Conservation (phyloP, 2,329 filamentous ascomycete species). For the Chrysoporthe puriensis region DNA sequence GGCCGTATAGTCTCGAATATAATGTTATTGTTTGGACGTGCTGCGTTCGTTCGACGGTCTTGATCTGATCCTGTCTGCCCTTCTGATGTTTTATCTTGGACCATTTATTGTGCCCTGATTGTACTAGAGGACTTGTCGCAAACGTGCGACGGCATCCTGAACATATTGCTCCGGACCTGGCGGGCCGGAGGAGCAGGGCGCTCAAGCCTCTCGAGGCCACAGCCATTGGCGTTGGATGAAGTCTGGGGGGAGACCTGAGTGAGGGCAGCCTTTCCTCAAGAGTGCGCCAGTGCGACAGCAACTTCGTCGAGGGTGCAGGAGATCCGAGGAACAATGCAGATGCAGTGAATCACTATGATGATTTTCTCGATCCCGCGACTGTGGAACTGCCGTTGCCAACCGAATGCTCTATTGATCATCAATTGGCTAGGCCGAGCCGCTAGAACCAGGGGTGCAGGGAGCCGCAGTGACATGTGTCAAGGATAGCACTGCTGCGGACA, state of each 20-base stretch:
- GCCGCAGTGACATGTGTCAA: conserved; percentile 23
- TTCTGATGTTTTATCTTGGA: conserved; percentile 97
- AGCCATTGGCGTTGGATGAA: conserved; percentile 21
- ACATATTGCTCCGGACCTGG: conserved; percentile 40
- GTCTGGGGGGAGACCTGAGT: not conserved
- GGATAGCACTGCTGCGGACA: conserved; percentile 27
- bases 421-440: conserved; percentile 23
- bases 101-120: conserved; percentile 88
- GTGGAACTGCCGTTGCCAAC: conserved; percentile 26
- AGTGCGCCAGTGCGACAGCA: conserved; percentile 1
- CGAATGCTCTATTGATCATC: conserved; percentile 5
- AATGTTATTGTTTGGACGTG: conserved; percentile 75
- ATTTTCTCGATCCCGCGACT: conserved; percentile 20
- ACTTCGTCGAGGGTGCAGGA: conserved; percentile 8
- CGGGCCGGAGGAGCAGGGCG: conserved; percentile 13
- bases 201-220: conserved; percentile 6
- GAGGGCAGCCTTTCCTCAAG: too few relatives aligned
- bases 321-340: conserved; percentile 8
- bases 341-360: conserved; percentile 8
- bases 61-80: conserved; percentile 79
- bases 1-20: conserved; percentile 77
- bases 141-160: conserved; percentile 54
- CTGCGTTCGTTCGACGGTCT: conserved; percentile 69
- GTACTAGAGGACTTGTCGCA: conserved; percentile 45
- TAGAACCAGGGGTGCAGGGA: conserved; percentile 22